Base-by-base conservation (phyloP, 2,329 filamentous ascomycete species). In the Esteya vermicola region DNA sequence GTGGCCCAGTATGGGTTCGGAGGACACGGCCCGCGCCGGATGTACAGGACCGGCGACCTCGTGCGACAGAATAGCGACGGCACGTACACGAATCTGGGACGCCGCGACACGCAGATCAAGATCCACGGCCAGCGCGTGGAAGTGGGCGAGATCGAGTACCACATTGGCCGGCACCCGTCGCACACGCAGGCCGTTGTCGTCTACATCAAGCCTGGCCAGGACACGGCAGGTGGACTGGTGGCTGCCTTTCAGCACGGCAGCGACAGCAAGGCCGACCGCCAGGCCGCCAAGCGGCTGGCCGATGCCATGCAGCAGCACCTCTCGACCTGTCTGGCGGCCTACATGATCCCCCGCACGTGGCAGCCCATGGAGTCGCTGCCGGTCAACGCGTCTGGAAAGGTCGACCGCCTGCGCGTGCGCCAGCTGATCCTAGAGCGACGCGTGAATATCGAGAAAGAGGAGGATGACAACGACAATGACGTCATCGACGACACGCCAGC, bases 41-140 rank as follows among this genome's bases (percentile, higher is more conserved):
- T 38, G 7, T 38, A 38, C 28, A 9, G 18, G 9, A 72, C 68
- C 0, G 66, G 67, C 0, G 67, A 72, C 44, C 57, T 59, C 0
- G 68, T 65, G 1, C 61, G 68, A 2, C 68, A 69, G 43, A 58
- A 62, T 13, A 64, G 68, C 28, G 56, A 60, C 2, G 68, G 68
- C 0, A 54, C 63, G 42, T 58, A 72, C 26, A 63, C 69, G 39
- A 66, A 71, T 43, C 55, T 70, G 23, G 60, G 59, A 0, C 61
- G 57, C 32, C 58, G 60, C 23, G 54, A 59, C 0, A 65, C 68
- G 12, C 62, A 65, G 4, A 48, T 60, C 3, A 51, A 59, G 3
- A 51, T 62, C 9, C 55, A 59, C 14, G 62, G 64, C 1, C 59
- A 55, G 4, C 50, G 50, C 0, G 56, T 69, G 27, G 57, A 63